A percentile compares a stretch with the other conserved stretches of the same genome.
Evolutionary conservation across 495 filamentous ascomycete species (phyloP).

Genomic region (Xylaria grammica): DNA sequence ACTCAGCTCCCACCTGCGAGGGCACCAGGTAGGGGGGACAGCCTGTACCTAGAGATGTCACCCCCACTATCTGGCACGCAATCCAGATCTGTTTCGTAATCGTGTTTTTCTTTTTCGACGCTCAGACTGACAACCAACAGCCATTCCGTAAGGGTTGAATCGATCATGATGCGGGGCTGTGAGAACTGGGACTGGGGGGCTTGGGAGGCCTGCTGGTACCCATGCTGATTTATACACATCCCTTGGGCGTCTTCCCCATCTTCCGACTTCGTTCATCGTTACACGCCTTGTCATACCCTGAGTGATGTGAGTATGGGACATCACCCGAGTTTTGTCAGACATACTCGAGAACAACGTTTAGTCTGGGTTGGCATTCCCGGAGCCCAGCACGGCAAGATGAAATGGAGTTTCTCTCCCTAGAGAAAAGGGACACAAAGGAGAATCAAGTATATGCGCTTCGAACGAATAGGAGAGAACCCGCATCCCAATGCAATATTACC

Average conservation of each 20-base stretch:
- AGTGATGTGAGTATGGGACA: background rate
- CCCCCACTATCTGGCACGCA: constrained; percentile 5
- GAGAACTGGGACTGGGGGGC: background rate
- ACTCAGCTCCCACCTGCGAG: background rate
- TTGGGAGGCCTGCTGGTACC: background rate
- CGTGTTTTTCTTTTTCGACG: constrained; percentile 11
- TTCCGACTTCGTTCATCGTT: background rate
- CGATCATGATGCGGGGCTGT: background rate
- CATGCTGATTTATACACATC: constrained; percentile 7
- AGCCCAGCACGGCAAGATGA: constrained; percentile 16
- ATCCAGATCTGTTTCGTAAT: constrained; percentile 22
- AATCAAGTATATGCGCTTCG: constrained; percentile 38
- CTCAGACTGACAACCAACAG: constrained; percentile 10
- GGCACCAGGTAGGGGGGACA: constrained; percentile 6
- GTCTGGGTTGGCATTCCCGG: background rate
- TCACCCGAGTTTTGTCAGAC: background rate
- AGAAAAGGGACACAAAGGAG: constrained; percentile 19
- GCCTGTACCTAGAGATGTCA: background rate
- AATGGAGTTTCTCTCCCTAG: constrained; percentile 1
- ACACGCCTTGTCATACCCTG: background rate
- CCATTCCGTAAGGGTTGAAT: constrained; percentile 9
- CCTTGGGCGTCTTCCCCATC: background rate
- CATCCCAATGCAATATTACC: constrained; percentile 50
- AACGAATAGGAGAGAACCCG: constrained; percentile 37
- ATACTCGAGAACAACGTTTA: background rate